Conservation (phyloP, 2,329 filamentous ascomycete species). For the Lasiodiplodia theobromae region DNA sequence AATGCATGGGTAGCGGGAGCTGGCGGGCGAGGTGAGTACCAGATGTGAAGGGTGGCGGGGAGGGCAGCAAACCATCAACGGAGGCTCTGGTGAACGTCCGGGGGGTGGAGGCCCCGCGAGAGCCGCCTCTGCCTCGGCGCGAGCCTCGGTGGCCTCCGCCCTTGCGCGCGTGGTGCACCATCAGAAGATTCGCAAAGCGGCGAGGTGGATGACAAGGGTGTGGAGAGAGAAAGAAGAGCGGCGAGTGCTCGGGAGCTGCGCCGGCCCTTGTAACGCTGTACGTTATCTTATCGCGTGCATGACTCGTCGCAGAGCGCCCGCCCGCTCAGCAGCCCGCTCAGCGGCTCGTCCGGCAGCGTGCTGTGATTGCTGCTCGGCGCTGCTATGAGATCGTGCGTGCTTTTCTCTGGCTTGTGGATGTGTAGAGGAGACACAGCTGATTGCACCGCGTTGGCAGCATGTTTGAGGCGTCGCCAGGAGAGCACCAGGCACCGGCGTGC, state of each 20-base stretch:
- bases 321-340: background rate
- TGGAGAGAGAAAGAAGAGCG: conserved; percentile 12
- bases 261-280: background rate
- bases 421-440: background rate
- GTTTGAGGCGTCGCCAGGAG: background rate
- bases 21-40: conserved; percentile 7
- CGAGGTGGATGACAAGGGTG: background rate
- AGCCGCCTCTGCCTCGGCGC: background rate
- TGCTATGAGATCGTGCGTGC: background rate
- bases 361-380: background rate
- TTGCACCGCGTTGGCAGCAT: background rate
- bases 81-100: background rate
- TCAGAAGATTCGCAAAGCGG: background rate
- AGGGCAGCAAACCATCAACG: conserved; percentile 9
- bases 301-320: background rate
- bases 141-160: conserved; percentile 22
- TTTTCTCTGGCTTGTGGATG: background rate
- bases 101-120: conserved; percentile 3
- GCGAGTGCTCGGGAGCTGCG: conserved; percentile 17
- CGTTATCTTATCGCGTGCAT: conserved; percentile 22
- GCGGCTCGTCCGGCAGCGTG: background rate
- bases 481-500: conserved; percentile 11
- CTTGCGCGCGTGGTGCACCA: conserved; percentile 23
- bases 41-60: background rate
- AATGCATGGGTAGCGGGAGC: conserved; percentile 34